phyloP scores from a whole-genome alignment of 2,329 filamentous ascomycete species.

The Talaromyces sp. region DNA sequence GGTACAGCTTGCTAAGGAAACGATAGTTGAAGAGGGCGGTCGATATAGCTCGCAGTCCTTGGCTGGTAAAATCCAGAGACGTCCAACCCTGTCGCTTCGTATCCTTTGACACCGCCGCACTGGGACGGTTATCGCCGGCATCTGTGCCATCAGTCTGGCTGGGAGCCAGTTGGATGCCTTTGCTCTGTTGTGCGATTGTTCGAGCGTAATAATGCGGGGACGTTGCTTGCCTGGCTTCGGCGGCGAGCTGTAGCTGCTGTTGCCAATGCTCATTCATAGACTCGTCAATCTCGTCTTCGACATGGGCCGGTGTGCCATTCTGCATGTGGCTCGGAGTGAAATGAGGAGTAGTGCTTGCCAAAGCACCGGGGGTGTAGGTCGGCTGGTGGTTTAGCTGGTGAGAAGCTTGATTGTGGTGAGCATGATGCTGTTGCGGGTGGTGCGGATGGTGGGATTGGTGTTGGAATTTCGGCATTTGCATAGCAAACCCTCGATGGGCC shows the following conservation, averaged over 20 bases:
- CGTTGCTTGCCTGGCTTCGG: constrained; percentile 65
- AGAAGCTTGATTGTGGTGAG: constrained; percentile 37
- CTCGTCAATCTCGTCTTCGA: constrained; percentile 52
- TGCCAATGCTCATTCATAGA: constrained; percentile 72
- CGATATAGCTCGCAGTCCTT: constrained; percentile 79
- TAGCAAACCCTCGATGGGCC: constrained; percentile 43
- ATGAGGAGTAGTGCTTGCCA: constrained; percentile 48
- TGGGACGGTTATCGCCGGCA: constrained; percentile 54
- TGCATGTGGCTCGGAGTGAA: constrained; percentile 55
- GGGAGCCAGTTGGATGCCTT: constrained; percentile 41
- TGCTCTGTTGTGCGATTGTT: constrained; percentile 41
- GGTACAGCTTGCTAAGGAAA: constrained; percentile 86
- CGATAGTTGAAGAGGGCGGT: constrained; percentile 75
- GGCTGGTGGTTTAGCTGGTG: constrained; percentile 45
- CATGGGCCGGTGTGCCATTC: constrained; percentile 52
- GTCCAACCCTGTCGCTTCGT: constrained; percentile 73
- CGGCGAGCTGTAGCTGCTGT: constrained; percentile 74
- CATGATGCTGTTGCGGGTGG: constrained; percentile 37
- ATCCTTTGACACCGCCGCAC: constrained; percentile 57
- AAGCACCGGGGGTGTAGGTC: constrained; percentile 42
- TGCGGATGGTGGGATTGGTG: constrained; percentile 42
- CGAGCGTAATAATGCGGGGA: constrained; percentile 64
- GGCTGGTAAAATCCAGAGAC: constrained; percentile 91
- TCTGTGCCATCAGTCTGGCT: constrained; percentile 44
- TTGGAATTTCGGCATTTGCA: constrained; percentile 44